Base-by-base conservation (phyloP, 2,329 filamentous ascomycete genomes). In the Penicillium sclerotigenum region DNA sequence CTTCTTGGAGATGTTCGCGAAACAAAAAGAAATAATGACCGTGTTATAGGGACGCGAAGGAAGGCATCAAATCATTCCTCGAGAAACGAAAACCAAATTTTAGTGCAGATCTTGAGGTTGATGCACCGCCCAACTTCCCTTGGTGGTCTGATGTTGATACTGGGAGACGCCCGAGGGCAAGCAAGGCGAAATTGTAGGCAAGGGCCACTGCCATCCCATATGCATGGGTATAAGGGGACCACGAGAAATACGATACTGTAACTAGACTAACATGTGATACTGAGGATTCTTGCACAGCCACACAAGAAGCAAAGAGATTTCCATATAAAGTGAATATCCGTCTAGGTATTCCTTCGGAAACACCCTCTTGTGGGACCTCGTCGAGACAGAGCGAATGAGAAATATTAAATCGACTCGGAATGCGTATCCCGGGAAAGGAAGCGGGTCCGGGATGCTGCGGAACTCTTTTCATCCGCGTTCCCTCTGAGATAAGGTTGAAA, bases 81-180 rank as follows among this genome's bases (percentile, higher is more conserved):
- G 47, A 47, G 18, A 58, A 58, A 24, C 47, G 52, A 1, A 34
- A 47, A 24, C 56, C 56, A 7, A 33, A 20, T 7, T 55, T 58
- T 18, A 51, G 18, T 3, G 56, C 47, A 31, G 38, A 24, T 8
- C 24, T 58, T 31, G 41, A 47, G 11, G 29, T 22, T 6, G 41
- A 58, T 38, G 56, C 56, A 16, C 56, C 56, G 9, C 56, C 26
- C 2, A 47, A 26, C 3, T 55, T 45, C 13, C 56, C 56, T 31
- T 58, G 52, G 52, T 58, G 56, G 56, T 40, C 50, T 22, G 42
- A 53, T 11, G 29, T 53, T 18, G 50, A 53, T 47, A 31, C 31
- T 13, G 50, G 50, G 18, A 37, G 42, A 31, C 34, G 36, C 13
- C 50, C 50, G 7, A 53, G 40, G 16, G 41, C 33, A 18, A 38